Base-by-base conservation (phyloP, 768 basidiomycete genomes). In the Amanita phalloides region DNA sequence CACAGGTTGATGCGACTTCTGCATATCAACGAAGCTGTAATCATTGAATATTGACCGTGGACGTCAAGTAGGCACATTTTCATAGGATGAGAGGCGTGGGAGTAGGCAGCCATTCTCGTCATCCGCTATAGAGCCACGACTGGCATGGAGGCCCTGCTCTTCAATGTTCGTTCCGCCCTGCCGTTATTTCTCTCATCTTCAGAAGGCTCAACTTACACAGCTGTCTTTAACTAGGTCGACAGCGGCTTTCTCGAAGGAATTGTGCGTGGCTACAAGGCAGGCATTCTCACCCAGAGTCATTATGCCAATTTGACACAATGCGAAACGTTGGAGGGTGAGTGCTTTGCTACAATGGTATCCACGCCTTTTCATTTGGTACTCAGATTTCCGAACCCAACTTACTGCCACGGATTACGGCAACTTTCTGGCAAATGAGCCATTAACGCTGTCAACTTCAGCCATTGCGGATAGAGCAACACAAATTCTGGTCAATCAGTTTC, bases 391-490 rank as follows among this genome's bases (percentile, higher is more conserved):
- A 56, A 93, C 96, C 43, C 96, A 99, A 64, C 76, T 99, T 30
- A 88, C 91, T 13, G 82, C 94, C 10, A 98, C 95, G 4, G 96
- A 99, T 70, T 99, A 99, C 65, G 93, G 94, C 62, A 95, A 90
- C 70, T 99, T 99, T 68, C 84, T 99, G 43, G 84, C 95, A 26
- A 97, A 97, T 61, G 96, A 99, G 65, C 85, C 95, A 2, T 77
- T 91, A 23, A 94, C 93, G 10, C 78, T 97, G 51, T 88, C 90
- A 51, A 96, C 95, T 6, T 84, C 91, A 7, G 93, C 90, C 45
- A 97, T 98, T 63, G 80, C 90, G n/a, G 94, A 95, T 70, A 93
- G 86, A 69, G 95, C 96, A 26, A 97, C 93, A 2, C 87, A 93
- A 64, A 75, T 90, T 56, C 82, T 99, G 30, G 94, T 99, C 26